Percentiles rank a stretch among this genome's conserved stretches.
Conservation (phyloP, 1,139 yeast species). For the Hemisphaericaspora subhashii region DNA sequence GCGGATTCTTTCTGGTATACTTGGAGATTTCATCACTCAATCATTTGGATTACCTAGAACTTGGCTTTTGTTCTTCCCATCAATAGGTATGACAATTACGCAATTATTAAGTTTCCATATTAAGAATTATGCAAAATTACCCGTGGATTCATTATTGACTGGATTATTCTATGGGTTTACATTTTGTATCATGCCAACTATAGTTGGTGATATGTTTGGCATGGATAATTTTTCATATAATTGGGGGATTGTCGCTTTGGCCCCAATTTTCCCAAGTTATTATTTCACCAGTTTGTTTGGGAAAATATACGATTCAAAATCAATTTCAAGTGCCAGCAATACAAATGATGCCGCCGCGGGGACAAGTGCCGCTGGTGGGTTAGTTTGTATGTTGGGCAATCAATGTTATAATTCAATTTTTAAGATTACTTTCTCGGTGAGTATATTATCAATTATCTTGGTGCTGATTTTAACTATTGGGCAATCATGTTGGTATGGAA, state of each 20-base stretch:
- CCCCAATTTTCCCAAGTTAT: constrained; percentile 54
- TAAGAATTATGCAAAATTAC: constrained; percentile 28
- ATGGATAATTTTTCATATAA: constrained; percentile 53
- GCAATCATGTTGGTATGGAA: neutral
- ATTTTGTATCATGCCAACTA: constrained; percentile 56
- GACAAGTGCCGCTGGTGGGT: too few relatives aligned
- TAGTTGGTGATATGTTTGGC: constrained; percentile 60
- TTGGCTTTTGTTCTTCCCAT: constrained; percentile 48
- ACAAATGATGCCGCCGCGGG: too few relatives aligned
- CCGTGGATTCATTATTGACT: constrained; percentile 41
- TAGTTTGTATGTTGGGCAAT: constrained; percentile 38
- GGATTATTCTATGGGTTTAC: constrained; percentile 61
- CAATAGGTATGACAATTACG: constrained; percentile 38
- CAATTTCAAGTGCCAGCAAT: constrained; percentile 18
- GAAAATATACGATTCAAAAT: constrained; percentile 47
- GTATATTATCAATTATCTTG: constrained; percentile 22
- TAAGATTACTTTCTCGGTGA: constrained; percentile 32
- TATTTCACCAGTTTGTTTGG: constrained; percentile 55
- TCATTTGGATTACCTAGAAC: constrained; percentile 44
- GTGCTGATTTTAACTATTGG: constrained; percentile 29
- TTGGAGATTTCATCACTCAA: constrained; percentile 52
- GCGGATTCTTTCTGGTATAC: constrained; percentile 49
- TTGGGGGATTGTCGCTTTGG: constrained; percentile 57
- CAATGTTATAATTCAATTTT: constrained; percentile 48
- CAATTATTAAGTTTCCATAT: constrained; percentile 42